Base-by-base conservation (phyloP, 2,329 filamentous ascomycete genomes). In the Thielaviopsis euricoi region DNA sequence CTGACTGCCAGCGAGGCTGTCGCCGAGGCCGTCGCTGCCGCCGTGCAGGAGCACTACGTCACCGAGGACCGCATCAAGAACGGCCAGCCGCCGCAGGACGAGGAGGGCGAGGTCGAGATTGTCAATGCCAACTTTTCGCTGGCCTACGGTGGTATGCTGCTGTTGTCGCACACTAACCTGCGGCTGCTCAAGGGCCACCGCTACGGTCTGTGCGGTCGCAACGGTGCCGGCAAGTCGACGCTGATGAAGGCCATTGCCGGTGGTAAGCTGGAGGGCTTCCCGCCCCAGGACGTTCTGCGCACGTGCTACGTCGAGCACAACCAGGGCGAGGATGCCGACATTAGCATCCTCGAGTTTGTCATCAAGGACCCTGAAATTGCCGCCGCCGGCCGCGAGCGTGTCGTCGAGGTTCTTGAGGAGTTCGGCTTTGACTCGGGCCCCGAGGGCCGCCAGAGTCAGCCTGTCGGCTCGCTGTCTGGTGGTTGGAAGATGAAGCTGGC, bases 401-500 rank as follows among this genome's bases (percentile, higher is more conserved):
- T 98, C 64, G 84, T 84, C 1, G 77, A 81, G 60, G 91, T 97
- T 61, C 73, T 98, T 62, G 79, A 83, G 54, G 90, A 97, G 70
- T 93, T 98, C 66, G 94, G 94, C 50, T 98, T 98, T 74, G 94
- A 87, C 22, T 73, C 87, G 61, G 91, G 91, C 2, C 89, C 89
- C 0, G 87, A 93, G 64, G 93, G 91, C 60, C 83, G 89, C 61
- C 93, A 97, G 71, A 79, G 84, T 6, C 83, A 96, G 69, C 87
- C 86, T 65, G 93, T 98, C 60, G 93, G 93, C 64, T 96, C 91
- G 21, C 74, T 98, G 40, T 97, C 93, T 50, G 93, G 93, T 73
- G 93, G 93, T 69, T 98, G 93, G 93, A 97, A 97, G 81, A 98
- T 98, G 93, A 98, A 98, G 82, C 76, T 98, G 61, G 93, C 93